Evolutionary conservation across 73 alveolate genomes (phyloP).

Genomic region (Paramecium biaurelia): DNA sequence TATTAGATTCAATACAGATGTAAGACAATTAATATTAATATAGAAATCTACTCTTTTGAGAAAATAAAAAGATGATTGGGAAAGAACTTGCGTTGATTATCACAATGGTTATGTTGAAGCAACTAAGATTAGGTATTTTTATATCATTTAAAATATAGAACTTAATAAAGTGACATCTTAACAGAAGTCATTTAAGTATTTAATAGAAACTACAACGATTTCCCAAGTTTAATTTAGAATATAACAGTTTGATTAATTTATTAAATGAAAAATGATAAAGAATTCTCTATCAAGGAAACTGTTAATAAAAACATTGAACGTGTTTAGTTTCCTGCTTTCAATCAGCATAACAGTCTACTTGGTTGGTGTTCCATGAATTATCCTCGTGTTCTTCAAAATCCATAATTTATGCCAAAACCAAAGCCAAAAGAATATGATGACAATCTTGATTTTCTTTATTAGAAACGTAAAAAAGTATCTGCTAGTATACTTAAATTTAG

Average conservation of each 20-base stretch:
- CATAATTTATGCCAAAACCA: constrained; percentile 59
- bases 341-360: constrained; percentile 32
- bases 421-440: constrained; percentile 52
- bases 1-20: background rate
- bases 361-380: constrained; percentile 65
- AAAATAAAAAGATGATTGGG: constrained; percentile 30
- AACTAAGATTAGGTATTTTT: background rate
- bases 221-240: constrained; percentile 1
- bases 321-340: constrained; percentile 53
- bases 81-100: constrained; percentile 12
- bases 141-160: background rate
- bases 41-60: background rate
- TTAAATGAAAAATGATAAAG: constrained; percentile 34
- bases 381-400: constrained; percentile 55
- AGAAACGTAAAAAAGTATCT: constrained; percentile 35
- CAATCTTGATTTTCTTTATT: constrained; percentile 44
- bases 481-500: background rate
- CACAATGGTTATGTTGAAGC: constrained; percentile 48
- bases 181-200: constrained; percentile 31
- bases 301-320: constrained; percentile 53
- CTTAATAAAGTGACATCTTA: constrained; percentile 10
- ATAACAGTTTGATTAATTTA: constrained; percentile 11
- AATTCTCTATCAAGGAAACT: constrained; percentile 59
- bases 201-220: constrained; percentile 15
- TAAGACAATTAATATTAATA: background rate